Evolutionary conservation across 2,329 filamentous ascomycete genomes (phyloP), one percentile per base, ranked within the genome.

Genomic region (Colletotrichum siamense): DNA sequence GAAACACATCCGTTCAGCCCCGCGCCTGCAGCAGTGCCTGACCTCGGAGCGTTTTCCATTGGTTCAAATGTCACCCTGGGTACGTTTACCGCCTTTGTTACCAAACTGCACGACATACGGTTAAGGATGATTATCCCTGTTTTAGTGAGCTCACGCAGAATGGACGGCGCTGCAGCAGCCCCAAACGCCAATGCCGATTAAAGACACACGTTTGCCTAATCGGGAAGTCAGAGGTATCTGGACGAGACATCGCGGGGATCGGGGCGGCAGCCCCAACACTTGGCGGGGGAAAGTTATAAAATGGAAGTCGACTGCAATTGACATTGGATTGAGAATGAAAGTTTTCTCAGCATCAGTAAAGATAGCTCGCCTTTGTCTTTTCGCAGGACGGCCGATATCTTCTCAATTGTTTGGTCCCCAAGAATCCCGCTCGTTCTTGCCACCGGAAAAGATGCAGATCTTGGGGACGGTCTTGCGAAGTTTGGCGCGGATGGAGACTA

Each of bases 391-490:
- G 18, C 39, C 0, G 1, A 49, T n/a, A 49, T 61, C 5, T 30
- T 61, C 8, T 18, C 15, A 61, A 61, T 12, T 18, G 8, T 30
- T n/a, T 8, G 16, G 16, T 61, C 49, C 49, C 49, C 49, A 68
- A 68, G 62, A 24, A 22, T 68, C 49, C 26, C 49, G 30, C 13
- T 64, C 5, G 12, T 52, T 52, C 10, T 52, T 24, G 32, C 3
- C 32, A 26, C 26, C 4, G 26, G 8, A 26, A 52, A 70, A 52
- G 28, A 70, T 70, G 68, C 68, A 70, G 57, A 70, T 70, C 36
- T 63, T 70, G 68, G 52, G 52, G 57, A 62, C 68, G 6, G 68
- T 70, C 6, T 22, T 63, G 12, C 68, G 68, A 8, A 62, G 49
- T 8, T 59, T 70, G 34, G 68, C 57, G 24, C 57, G 32, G 26